phyloP scores from a whole-genome alignment of 345 rosid genomes.

The Salix exigua region DNA sequence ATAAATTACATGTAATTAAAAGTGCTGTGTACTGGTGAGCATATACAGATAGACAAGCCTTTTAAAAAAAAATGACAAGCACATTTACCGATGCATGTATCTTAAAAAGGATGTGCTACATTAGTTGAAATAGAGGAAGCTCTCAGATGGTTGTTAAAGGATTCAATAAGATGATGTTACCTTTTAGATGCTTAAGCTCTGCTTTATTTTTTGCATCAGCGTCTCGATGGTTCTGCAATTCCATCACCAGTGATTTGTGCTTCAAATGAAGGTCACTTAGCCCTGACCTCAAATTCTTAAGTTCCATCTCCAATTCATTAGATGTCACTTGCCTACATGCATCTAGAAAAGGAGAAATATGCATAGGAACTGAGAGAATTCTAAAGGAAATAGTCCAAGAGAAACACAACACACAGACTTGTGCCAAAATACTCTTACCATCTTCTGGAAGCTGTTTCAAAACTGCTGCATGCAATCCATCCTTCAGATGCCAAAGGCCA shows the following conservation, averaged over 20 bases:
- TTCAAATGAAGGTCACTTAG: conserved; percentile 65
- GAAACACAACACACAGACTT: neutral
- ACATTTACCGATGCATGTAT: neutral
- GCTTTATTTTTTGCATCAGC: conserved; percentile 65
- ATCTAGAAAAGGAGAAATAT: conserved; percentile 45
- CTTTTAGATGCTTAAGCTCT: conserved; percentile 59
- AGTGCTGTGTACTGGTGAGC: neutral
- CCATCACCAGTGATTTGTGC: conserved; percentile 55
- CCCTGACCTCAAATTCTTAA: conserved; percentile 57
- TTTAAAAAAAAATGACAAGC: neutral
- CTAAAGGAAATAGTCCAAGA: conserved; percentile 2
- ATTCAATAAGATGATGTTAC: conserved; percentile 30
- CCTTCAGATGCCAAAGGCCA: conserved; percentile 60
- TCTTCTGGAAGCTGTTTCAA: conserved; percentile 42
- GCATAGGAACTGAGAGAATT: conserved; percentile 19
- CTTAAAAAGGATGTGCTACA: neutral
- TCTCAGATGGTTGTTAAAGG: neutral
- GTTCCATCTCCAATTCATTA: conserved; percentile 48
- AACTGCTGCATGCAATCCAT: conserved; percentile 49
- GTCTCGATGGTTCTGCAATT: conserved; percentile 59
- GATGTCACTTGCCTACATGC: conserved; percentile 41
- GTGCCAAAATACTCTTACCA: conserved; percentile 38
- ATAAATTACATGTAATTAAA: neutral
- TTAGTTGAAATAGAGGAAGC: neutral
- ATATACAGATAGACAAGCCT: neutral